Evolutionary conservation across 2,329 filamentous ascomycete species (phyloP), one percentile per base, ranked within the genome.

Genomic region (Sporothrix pallida): DNA sequence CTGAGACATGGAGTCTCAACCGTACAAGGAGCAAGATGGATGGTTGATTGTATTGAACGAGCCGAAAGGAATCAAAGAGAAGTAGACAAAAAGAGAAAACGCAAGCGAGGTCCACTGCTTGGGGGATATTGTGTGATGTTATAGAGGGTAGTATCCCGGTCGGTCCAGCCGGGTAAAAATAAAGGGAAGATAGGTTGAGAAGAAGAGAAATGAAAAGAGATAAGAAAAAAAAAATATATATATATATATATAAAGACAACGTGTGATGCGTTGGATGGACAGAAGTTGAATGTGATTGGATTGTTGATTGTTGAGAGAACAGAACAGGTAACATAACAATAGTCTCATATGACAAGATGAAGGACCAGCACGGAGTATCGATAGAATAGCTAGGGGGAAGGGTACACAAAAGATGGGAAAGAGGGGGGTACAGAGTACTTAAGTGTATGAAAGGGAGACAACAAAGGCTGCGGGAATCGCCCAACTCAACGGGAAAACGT

Each of bases 151-250:
- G 69, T 71, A 71, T 71, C 69, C 69, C n/a, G 69, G 54, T 60
- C 69, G 56, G 70, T 15, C 44, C 42, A 63, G 70, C 70, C 70
- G 70, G 69, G 44, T 63, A 71, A 63, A 71, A 48, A 48, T 48
- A 12, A 48, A 48, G 7, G 15, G 46, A 26, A 26, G 8, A 2
- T 26, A 23, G 2, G 10, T 7, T 42, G 46, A 69, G 46, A 52
- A 37, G 12, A 48, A 67, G 65, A 52, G 31, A 68, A 68, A 48
- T 23, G 13, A 15, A 10, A 23, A 44, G 12, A 60, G 13, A 50
- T 31, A 15, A 20, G 8, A 50, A 52, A 17, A 6, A 54, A 63
- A 44, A 31, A 6, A 26, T 26, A 26, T 26, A 26, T 26, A 26
- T 26, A 26, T 26, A 26, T 26, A 26, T 26, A 26, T 26, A 26